phyloP scores from a whole-genome alignment of 2,329 filamentous ascomycete species.

The Curvularia sp. region DNA sequence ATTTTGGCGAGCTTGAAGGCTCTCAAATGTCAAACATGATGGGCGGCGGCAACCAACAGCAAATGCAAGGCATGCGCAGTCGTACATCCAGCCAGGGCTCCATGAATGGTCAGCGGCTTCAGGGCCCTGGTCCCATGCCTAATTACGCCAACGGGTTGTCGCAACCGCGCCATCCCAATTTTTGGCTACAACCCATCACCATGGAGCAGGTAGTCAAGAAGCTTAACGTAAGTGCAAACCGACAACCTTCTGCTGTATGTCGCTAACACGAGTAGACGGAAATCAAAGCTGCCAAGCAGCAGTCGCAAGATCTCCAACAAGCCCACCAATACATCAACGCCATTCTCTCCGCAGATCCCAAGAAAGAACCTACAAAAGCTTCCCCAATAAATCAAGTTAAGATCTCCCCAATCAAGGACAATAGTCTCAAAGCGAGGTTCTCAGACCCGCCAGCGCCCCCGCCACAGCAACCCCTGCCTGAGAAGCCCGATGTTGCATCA shows the following conservation, averaged over 20 bases:
- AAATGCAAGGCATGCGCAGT: conserved; percentile 71
- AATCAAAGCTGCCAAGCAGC: conserved; percentile 86
- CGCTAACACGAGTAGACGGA: conserved; percentile 68
- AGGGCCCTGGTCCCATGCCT: conserved; percentile 63
- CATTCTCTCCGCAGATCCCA: conserved; percentile 75
- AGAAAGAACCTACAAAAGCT: conserved; percentile 60
- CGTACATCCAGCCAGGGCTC: conserved; percentile 65
- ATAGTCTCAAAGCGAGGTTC: conserved; percentile 75
- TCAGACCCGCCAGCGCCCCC: conserved; percentile 93
- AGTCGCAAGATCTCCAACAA: conserved; percentile 82
- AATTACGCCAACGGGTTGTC: conserved; percentile 66
- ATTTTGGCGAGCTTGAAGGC: conserved; percentile 89
- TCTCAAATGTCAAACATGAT: conserved; percentile 72
- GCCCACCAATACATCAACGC: conserved; percentile 82
- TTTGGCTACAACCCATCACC: conserved; percentile 86
- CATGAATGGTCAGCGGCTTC: conserved; percentile 69
- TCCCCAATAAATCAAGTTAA: conserved; percentile 53
- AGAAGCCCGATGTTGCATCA: conserved; percentile 79
- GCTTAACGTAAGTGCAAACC: conserved; percentile 69
- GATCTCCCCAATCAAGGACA: conserved; percentile 66
- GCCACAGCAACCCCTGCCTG: conserved; percentile 89
- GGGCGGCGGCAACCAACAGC: conserved; percentile 69
- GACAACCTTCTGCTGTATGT: background rate
- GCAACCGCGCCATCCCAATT: conserved; percentile 78
- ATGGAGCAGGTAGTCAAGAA: conserved; percentile 94